Evolutionary conservation across 2,329 filamentous ascomycete genomes (phyloP).

Genomic region (Aureobasidium sp.): DNA sequence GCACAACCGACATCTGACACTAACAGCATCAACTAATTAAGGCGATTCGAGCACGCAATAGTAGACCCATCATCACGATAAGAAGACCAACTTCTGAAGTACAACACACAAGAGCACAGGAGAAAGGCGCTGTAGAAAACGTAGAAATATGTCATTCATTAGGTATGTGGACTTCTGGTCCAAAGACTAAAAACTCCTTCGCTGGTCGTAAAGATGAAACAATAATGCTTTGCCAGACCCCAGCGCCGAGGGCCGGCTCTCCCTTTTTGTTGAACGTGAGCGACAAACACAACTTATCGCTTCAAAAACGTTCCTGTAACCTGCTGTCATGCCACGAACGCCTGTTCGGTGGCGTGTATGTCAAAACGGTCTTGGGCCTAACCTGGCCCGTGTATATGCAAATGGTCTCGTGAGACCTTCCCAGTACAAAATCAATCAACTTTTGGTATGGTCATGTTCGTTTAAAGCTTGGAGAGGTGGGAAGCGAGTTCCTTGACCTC

Average conservation of each 20-base stretch:
- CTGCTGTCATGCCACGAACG: constrained; percentile 1
- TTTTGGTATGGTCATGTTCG: background rate
- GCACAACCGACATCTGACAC: too few relatives aligned
- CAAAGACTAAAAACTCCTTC: background rate
- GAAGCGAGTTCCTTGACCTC: constrained; percentile 18
- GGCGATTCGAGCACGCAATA: too few relatives aligned
- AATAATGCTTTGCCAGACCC: background rate
- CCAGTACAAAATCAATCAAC: background rate
- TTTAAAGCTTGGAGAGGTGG: constrained; percentile 13
- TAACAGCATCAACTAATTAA: too few relatives aligned
- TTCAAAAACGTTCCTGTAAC: background rate
- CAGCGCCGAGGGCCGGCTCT: background rate
- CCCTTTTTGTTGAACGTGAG: background rate
- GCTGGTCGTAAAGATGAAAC: background rate
- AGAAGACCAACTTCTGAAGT: too few relatives aligned
- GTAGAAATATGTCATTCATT: background rate
- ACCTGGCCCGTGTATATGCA: constrained; percentile 3
- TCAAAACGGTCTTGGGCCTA: background rate
- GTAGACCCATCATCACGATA: too few relatives aligned
- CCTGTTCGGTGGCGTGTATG: background rate
- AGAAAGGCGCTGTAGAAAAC: too few relatives aligned
- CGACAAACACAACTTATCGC: background rate
- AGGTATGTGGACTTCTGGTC: background rate
- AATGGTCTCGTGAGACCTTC: background rate
- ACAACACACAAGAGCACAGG: too few relatives aligned